Percentiles rank a stretch among this genome's conserved stretches.
These are phyloP conservation scores for Linnemannia zychae DNA, from an alignment of 192 early-diverging fungal species.

Conservation along the genomic window DNA sequence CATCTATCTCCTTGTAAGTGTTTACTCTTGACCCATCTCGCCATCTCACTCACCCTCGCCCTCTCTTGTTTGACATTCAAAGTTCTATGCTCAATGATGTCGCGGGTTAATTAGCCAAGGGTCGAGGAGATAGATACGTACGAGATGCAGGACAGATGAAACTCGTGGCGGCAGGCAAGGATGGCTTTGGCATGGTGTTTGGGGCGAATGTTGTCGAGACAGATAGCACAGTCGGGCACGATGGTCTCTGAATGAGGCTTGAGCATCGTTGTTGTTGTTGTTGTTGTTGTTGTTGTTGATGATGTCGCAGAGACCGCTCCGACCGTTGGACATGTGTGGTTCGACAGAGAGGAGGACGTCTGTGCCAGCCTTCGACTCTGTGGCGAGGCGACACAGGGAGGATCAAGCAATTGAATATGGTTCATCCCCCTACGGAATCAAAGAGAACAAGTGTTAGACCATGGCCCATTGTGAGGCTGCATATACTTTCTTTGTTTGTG, in stretches of 20 bases:
- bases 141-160: constrained; percentile 58
- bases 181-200: constrained; percentile 50
- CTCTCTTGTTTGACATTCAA: not conserved
- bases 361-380: constrained; percentile 2
- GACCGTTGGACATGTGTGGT: constrained; percentile 9
- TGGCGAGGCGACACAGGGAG: constrained; percentile 3
- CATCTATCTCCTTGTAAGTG: not conserved
- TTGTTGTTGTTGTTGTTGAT: constrained; percentile 5
- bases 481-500: constrained; percentile 3
- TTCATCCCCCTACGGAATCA: constrained; percentile 12
- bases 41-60: not conserved
- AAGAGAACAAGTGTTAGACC: not conserved
- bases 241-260: not conserved
- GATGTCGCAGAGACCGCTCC: constrained; percentile 4
- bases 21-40: not conserved
- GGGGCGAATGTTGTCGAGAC: constrained; percentile 43
- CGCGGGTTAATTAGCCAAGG: not conserved
- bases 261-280: constrained; percentile 1
- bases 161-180: constrained; percentile 50
- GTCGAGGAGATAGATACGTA: constrained; percentile 16
- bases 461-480: not conserved
- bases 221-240: constrained; percentile 41
- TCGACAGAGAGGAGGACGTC: not conserved
- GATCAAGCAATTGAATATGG: constrained; percentile 26
- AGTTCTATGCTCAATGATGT: not conserved